Evolutionary conservation across 805 yeast species (phyloP), one percentile per base, ranked within the genome.

Genomic region (Kregervanrija pseudodelftensis): DNA sequence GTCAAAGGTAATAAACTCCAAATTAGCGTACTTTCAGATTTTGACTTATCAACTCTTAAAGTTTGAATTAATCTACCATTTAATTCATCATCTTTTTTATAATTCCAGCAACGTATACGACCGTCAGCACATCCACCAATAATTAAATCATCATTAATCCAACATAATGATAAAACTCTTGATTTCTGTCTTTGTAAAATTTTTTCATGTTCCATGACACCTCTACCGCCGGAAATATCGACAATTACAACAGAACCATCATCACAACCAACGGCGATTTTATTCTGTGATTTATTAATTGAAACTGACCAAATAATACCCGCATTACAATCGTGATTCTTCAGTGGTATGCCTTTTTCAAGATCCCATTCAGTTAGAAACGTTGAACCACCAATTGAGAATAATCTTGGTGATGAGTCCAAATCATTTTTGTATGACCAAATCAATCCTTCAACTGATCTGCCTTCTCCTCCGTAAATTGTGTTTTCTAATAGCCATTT

Each of bases 41-140:
- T 81, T 16, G 91, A 76, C 62, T 86, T 88, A 64, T 93, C 99
- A 10, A 93, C 97, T 58, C 88, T 81, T 86, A 93, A 80, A 2
- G 95, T 82, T 17, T 85, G 80, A 13, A 85, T 53, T n/a, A 91
- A 64, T 55, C 95, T 73, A 15, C 93, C 89, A 47, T 70, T 76
- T 3, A 37, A n/a, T 17, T 50, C 50, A n/a, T 50, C 50, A 33
- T 59, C 56, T 7, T 64, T 70, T 1, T 58, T 56, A 15, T 69
- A 65, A 12, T 75, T 67, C 97, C 98, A 93, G 39, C 85, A 79
- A 59, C 96, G 77, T 33, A 93, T 74, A 58, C 86, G 76, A 16
- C 96, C 99, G 63, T 93, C 98, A 1, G 96, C 86, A 64, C 98
- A 93, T 11, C 99, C 99, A 41, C 96, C 97, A 35, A 88, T 77